Base-by-base conservation (phyloP, 495 filamentous ascomycete species). In the Penicillium crystallinum region DNA sequence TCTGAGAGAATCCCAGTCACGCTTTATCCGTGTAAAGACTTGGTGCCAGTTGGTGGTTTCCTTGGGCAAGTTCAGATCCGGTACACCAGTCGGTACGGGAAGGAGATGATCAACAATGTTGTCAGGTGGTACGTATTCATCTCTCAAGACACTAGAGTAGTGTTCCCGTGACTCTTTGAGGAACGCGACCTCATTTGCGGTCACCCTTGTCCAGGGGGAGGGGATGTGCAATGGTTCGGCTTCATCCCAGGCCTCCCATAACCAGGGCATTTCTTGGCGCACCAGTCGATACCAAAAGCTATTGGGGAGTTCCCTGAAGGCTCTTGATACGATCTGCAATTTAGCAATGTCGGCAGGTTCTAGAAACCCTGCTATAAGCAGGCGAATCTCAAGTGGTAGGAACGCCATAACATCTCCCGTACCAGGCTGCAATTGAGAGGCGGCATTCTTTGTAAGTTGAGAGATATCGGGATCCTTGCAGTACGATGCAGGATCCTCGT, bases 191-290 rank as follows among this genome's bases (percentile, higher is more conserved):
- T 50, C 58, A 17, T 50, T 54, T 42, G 44, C 35, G n/a, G 25
- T 52, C 22, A 53, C 40, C 49, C 23, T 53, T 35, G 52, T 63
- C 56, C 39, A 64, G 30, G 38, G 12, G n/a, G 36, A 46, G 45
- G 45, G 55, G 5, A 9, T 17, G 6, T 53, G 41, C 10, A n/a
- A 42, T 10, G 34, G n/a, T 34, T 56, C 54, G 11, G 27, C 21
- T 23, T 52, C 47, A 4, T 57, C 52, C 51, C 56, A 62, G 0
- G 56, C 57, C 56, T 72, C 69, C 56, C 58, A 69, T 11, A 70
- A 35, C 61, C 61, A 72, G 0, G 65, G 67, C 65, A 68, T 67
- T 18, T 72, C 65, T 39, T 56, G 33, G 4, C 47, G 48, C 14
- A 69, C 33, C 6, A 67, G 57, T 19, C 39, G 38, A 12, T 57